Evolutionary conservation across 1,139 yeast genomes (phyloP), one percentile per base, ranked within the genome.

Genomic region (Meyerozyma smithsonii): DNA sequence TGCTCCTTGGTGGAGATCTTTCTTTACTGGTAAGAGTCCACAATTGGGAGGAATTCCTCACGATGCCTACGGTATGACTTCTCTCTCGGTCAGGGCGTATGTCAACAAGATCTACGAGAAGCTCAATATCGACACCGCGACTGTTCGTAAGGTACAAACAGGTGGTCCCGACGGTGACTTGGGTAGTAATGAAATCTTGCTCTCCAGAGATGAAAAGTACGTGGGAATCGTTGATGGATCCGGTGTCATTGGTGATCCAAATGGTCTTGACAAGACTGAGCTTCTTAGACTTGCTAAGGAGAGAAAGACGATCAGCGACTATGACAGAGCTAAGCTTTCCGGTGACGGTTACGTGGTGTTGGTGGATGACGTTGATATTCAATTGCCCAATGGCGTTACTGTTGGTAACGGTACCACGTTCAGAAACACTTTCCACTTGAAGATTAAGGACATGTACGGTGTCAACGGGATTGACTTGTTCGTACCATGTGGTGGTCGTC

Each of bases 101-200:
- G 95, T 92, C 43, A 84, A 86, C 61, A 87, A 88, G 58, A 82
- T 90, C 46, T 92, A 90, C 62, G 84, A 87, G 52, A 86, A 88
- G 61, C 74, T 84, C 46, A 61, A 64, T 34, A 69, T 90, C 46
- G 79, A 83, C 49, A 66, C 77, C 45, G 66, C 76, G 28, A 57
- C 58, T 35, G 76, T 90, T 44, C 75, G 74, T 54, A 92, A 92
- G 66, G 72, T 92, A 58, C 98, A 92, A 70, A 92, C 97, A 42
- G 98, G 97, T 66, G 98, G 98, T 36, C 98, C 98, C 46, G 97
- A 92, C 66, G 98, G 98, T 56, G 98, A 92, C 64, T 75, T 92
- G 55, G 98, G 98, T 28, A 86, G 96, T 37, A 90, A 90, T 61
- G 98, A 92, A 68, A 92, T 92, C 54, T 72, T 87, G 51, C 74